phyloP scores from a whole-genome alignment of 768 basidiomycete species.

The Porphyrellus cyaneotinctus region DNA sequence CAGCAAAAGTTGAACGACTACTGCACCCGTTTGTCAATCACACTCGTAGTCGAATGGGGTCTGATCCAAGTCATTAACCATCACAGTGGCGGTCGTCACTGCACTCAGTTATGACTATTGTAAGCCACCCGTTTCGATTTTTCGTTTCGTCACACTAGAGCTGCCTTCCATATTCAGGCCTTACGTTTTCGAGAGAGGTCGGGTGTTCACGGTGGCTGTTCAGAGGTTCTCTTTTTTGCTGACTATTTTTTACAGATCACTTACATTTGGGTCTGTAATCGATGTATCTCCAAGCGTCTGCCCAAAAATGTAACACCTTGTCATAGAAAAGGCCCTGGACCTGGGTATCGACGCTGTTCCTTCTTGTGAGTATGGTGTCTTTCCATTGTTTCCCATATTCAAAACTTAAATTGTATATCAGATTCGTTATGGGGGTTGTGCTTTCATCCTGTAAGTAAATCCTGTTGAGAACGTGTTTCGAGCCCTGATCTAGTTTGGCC shows the following conservation, averaged over 20 bases:
- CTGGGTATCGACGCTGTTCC: background rate
- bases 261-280: conserved; percentile 2
- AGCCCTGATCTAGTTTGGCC: background rate
- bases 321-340: background rate
- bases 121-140: background rate
- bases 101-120: conserved; percentile 2
- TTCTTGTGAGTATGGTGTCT: background rate
- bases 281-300: background rate
- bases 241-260: background rate
- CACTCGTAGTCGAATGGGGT: background rate
- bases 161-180: background rate
- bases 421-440: background rate
- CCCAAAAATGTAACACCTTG: background rate
- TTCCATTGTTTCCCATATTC: background rate
- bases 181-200: conserved; percentile 4
- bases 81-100: background rate
- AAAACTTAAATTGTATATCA: background rate
- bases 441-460: background rate
- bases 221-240: background rate
- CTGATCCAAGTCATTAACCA: too few relatives aligned
- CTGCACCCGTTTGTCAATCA: background rate
- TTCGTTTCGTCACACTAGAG: background rate
- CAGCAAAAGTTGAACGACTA: background rate
- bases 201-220: background rate
- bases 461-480: background rate